Conservation (phyloP, 2,329 filamentous ascomycete genomes). For the Domatiomyces globalis region DNA sequence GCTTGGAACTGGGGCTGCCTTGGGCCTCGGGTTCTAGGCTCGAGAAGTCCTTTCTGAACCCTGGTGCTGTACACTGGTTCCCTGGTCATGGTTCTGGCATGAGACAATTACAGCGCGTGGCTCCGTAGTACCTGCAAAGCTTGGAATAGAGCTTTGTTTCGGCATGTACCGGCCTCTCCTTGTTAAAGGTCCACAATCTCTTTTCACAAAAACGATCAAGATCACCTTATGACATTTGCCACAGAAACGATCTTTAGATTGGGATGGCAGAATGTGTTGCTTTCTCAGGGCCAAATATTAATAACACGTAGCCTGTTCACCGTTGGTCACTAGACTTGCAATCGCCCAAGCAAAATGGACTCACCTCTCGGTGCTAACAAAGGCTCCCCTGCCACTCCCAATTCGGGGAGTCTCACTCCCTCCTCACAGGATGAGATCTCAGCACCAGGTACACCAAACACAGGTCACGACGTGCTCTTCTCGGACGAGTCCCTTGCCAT, state of each 20-base stretch:
- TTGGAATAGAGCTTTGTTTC: not conserved
- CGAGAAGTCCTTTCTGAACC: not conserved
- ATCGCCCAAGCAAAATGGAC: not conserved
- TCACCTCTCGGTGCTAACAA: not conserved
- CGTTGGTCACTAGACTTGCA: not conserved
- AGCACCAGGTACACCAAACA: conserved; percentile 23
- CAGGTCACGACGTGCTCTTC: conserved; percentile 32
- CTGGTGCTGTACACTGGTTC: not conserved
- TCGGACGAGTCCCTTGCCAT: conserved; percentile 30
- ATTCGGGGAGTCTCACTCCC: not conserved
- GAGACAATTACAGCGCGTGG: not conserved
- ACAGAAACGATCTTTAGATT: not conserved
- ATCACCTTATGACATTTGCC: not conserved
- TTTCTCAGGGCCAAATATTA: not conserved
- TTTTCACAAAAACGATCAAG: not conserved
- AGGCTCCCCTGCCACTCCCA: not conserved
- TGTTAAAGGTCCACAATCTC: not conserved
- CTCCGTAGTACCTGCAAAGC: not conserved
- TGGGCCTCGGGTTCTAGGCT: not conserved
- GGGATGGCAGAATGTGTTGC: not conserved
- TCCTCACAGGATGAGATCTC: not conserved
- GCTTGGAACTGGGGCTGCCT: not conserved
- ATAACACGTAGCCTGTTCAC: not conserved
- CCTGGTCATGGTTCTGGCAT: not conserved
- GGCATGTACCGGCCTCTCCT: not conserved